These are phyloP conservation scores for Funneliformis caledonium DNA, from an alignment of 371 early-diverging fungal genomes.

Conservation along the genomic window DNA sequence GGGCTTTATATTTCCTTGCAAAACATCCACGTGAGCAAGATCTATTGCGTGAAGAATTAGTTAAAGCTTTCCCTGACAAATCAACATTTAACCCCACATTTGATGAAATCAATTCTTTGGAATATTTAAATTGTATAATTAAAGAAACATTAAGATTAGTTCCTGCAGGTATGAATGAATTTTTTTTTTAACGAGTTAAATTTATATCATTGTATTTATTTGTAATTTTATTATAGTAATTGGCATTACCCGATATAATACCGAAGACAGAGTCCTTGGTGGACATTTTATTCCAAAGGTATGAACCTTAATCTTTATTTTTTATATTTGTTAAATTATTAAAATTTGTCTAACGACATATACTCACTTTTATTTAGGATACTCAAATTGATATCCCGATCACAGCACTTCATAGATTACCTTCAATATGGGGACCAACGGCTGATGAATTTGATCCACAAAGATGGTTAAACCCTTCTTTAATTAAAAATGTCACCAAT, in stretches of 20 bases:
- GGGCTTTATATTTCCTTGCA: constrained; percentile 47
- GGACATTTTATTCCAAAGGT: constrained; percentile 22
- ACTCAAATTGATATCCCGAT: neutral
- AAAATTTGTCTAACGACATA: neutral
- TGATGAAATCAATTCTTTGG: constrained; percentile 25
- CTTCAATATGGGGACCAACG: constrained; percentile 2
- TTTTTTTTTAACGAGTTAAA: neutral
- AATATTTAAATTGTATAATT: constrained; percentile 16
- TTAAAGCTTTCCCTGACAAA: constrained; percentile 41
- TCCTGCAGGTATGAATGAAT: constrained; percentile 12
- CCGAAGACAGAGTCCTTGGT: neutral
- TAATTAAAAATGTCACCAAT: constrained; percentile 23
- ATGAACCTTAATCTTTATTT: neutral
- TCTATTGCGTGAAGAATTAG: constrained; percentile 44
- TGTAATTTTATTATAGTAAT: neutral
- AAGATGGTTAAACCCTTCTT: neutral
- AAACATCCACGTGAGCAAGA: constrained; percentile 43
- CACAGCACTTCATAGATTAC: neutral
- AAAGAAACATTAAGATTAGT: constrained; percentile 11
- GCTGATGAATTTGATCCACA: neutral
- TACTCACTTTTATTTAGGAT: neutral
- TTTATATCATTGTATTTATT: too few species aligned
- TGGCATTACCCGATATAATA: neutral
- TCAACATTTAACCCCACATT: constrained; percentile 34
- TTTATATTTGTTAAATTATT: neutral